phyloP scores from a whole-genome alignment of 768 basidiomycete species.

The Termitomyces sp. region DNA sequence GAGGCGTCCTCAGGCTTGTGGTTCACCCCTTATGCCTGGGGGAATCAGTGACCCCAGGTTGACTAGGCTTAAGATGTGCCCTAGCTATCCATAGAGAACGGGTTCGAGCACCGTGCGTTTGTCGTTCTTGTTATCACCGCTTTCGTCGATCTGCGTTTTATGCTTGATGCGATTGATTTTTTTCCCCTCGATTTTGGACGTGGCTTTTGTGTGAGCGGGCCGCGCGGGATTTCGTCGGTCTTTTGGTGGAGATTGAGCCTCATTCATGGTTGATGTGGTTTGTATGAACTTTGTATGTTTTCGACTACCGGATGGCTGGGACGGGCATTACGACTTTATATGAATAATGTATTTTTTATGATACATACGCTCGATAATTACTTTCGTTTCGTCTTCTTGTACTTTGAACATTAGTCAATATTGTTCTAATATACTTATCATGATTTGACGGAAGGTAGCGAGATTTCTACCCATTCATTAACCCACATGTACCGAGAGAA shows the following conservation, averaged over 20 bases:
- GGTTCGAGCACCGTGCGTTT: background rate
- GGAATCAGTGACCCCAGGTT: too few relatives aligned
- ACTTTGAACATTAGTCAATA: background rate
- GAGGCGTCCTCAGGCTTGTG: too few relatives aligned
- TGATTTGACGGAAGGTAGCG: background rate
- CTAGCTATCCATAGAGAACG: background rate
- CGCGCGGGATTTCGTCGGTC: too few relatives aligned
- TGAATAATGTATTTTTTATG: too few relatives aligned
- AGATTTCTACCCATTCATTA: slow-evolving; percentile 73
- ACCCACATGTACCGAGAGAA: slow-evolving; percentile 94
- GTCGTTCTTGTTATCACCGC: background rate
- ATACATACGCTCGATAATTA: background rate
- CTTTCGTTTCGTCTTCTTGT: background rate
- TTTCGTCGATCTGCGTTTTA: background rate
- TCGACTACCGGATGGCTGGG: too few relatives aligned
- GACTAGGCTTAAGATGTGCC: too few relatives aligned
- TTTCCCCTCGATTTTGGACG: background rate
- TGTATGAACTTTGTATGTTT: too few relatives aligned
- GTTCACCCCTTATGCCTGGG: too few relatives aligned
- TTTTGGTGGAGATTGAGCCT: too few relatives aligned
- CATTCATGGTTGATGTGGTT: too few relatives aligned
- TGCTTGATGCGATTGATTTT: background rate
- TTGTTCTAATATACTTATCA: background rate
- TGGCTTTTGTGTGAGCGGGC: too few relatives aligned
- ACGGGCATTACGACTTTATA: too few relatives aligned